Base-by-base conservation (phyloP, 805 yeast genomes). In the Kodamaea neixiangensis region DNA sequence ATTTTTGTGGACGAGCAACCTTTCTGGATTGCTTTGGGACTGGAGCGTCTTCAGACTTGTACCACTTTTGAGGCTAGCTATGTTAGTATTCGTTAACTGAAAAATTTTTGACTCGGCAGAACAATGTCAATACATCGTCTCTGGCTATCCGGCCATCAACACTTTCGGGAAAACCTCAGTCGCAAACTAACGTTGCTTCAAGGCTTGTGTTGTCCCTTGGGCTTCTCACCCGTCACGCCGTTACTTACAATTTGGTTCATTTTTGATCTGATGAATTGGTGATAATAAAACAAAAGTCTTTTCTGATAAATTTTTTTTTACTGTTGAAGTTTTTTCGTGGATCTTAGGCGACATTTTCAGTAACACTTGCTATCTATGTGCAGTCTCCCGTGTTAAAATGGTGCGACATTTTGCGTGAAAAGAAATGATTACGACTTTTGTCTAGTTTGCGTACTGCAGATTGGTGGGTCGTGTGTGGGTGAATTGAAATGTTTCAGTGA, bases 21-120 rank as follows among this genome's bases (percentile, higher is more conserved):
- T 91, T 89, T 87, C 97, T 89, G 73, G 89, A 76, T 79, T 82
- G 83, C 83, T 87, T 89, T 68, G 93, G 84, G 69, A 84, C 90
- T 75, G 92, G 86, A 67, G 82, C 87, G 78, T 85, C 89, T 82
- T 89, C 93, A 72, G 96, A 86, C 77, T 89, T 90, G 83, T 88
- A 91, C 96, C 96, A 89, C 82, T 86, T 87, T 78, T 89, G 87
- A 72, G 94, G 93, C 78, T 74, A 65, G 7, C 58, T 42, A 18
- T 51, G 69, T 63, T 63, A 61, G 62, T 62, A 63, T 55, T 5
- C 7, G 13, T 17, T 37, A 10, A 5, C 5, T 37, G 41, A 37
- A 37, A 37, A 37, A 37, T 37, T 37, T 37, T 37, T 15, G 41
- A 25, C 31, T 25, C 3, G 31, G 3, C 31, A 25, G 31, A 13